Percentiles rank a stretch among this genome's conserved stretches.
phyloP scores from a whole-genome alignment of 2,329 filamentous ascomycete species.

The Fusarium guadeloupense region DNA sequence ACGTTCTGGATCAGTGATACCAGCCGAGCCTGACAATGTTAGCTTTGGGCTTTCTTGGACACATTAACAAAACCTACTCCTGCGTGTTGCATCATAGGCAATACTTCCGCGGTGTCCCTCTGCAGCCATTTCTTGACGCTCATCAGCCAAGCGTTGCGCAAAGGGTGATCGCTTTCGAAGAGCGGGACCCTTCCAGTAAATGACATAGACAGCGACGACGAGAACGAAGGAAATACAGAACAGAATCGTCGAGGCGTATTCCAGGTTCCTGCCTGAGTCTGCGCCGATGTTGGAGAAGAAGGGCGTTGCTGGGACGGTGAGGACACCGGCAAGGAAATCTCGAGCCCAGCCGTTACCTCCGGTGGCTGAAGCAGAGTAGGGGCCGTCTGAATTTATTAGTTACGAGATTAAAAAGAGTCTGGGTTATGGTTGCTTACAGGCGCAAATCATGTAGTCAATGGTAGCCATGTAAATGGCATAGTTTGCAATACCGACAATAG shows the following conservation, averaged over 20 bases:
- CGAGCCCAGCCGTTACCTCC: conserved; percentile 79
- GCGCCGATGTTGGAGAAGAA: conserved; percentile 68
- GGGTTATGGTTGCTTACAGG: conserved; percentile 15
- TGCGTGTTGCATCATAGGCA: conserved; percentile 36
- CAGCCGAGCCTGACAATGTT: conserved; percentile 38
- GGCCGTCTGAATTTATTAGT: conserved; percentile 53
- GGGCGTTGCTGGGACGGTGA: conserved; percentile 73
- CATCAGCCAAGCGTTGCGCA: conserved; percentile 67
- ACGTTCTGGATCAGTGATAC: conserved; percentile 17
- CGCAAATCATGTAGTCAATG: conserved; percentile 73
- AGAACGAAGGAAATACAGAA: conserved; percentile 69
- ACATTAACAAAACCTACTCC: conserved; percentile 39
- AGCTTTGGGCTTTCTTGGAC: not conserved
- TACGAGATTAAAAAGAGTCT: fast-evolving
- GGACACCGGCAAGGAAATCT: conserved; percentile 77
- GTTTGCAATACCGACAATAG: conserved; percentile 76
- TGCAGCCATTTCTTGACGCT: conserved; percentile 43
- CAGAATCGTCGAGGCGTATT: conserved; percentile 71
- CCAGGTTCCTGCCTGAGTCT: conserved; percentile 59
- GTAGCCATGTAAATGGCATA: conserved; percentile 80
- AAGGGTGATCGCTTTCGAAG: conserved; percentile 71
- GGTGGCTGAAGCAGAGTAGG: conserved; percentile 77
- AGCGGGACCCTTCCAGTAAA: conserved; percentile 71
- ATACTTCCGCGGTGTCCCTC: conserved; percentile 46
- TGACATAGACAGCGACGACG: conserved; percentile 70